Conservation (phyloP, 768 basidiomycete genomes). For the Crucibulum laeve region DNA sequence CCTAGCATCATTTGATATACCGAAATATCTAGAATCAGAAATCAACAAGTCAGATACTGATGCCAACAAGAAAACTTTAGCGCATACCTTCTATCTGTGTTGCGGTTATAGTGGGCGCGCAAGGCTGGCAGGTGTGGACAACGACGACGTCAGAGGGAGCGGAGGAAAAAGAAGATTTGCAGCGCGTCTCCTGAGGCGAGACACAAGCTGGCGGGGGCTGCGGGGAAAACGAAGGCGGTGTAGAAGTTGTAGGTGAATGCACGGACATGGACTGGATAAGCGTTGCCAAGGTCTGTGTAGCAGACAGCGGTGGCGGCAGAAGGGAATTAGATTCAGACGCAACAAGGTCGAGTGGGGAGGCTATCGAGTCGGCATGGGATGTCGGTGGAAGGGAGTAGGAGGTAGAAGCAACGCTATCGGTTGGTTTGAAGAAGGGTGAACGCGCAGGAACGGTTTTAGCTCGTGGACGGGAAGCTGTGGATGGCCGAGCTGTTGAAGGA, state of each 20-base stretch:
- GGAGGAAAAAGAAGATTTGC: slow-evolving; percentile 21
- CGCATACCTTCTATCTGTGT: slow-evolving; percentile 66
- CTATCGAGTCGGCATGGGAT: slow-evolving; percentile 15
- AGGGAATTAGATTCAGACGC: slow-evolving; percentile 4
- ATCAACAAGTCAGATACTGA: slow-evolving; percentile 5
- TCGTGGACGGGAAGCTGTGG: slow-evolving; percentile 30
- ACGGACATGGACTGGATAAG: slow-evolving; percentile 38
- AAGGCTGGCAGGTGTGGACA: slow-evolving; percentile 62
- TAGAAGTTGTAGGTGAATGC: slow-evolving; percentile 24
- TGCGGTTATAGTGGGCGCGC: slow-evolving; percentile 57
- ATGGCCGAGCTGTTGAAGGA: slow-evolving; percentile 8
- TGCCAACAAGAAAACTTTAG: background rate
- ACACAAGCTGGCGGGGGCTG: slow-evolving; percentile 26
- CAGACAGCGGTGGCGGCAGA: slow-evolving; percentile 14
- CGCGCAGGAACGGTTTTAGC: slow-evolving; percentile 30
- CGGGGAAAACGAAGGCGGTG: slow-evolving; percentile 24
- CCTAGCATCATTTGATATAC: slow-evolving; percentile 70
- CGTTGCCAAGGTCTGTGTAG: slow-evolving; percentile 26
- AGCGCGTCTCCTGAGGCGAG: slow-evolving; percentile 35
- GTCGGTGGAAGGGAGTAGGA: slow-evolving; percentile 13
- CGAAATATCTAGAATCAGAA: slow-evolving; percentile 49
- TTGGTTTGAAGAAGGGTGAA: slow-evolving; percentile 7
- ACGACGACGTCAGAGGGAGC: slow-evolving; percentile 37
- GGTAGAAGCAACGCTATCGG: slow-evolving; percentile 8
- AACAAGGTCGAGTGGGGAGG: slow-evolving; percentile 1